Conservation (phyloP, 2,329 filamentous ascomycete genomes). For the Diatrype stigma region DNA sequence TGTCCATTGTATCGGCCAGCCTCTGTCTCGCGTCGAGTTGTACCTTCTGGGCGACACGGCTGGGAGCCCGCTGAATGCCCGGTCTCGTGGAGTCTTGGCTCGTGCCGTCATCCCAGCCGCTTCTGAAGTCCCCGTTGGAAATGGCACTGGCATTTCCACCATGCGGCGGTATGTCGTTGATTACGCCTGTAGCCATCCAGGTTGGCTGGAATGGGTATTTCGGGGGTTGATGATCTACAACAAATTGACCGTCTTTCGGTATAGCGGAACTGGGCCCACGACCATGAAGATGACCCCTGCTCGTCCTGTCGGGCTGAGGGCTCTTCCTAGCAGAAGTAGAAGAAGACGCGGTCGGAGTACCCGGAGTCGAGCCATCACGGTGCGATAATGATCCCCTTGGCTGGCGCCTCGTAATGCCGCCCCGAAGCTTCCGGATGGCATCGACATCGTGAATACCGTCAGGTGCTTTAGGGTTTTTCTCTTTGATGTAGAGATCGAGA, state of each 20-base stretch:
- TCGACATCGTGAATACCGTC: slow-evolving; percentile 90
- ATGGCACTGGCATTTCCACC: not conserved
- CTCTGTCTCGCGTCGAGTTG: slow-evolving; percentile 62
- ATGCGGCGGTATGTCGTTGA: slow-evolving; percentile 62
- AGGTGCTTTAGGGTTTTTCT: slow-evolving; percentile 81
- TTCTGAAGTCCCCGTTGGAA: slow-evolving; percentile 38
- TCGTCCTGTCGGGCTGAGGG: slow-evolving; percentile 32
- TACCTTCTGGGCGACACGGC: slow-evolving; percentile 51
- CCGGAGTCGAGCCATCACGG: slow-evolving; percentile 59
- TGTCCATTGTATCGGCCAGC: slow-evolving; percentile 68
- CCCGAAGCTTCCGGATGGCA: slow-evolving; percentile 78
- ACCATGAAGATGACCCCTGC: slow-evolving; percentile 17
- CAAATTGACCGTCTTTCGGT: slow-evolving; percentile 38
- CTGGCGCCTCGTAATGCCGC: slow-evolving; percentile 81
- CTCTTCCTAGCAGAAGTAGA: slow-evolving; percentile 29
- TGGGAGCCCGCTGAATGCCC: slow-evolving; percentile 37
- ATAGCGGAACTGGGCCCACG: slow-evolving; percentile 35
- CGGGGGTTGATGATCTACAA: slow-evolving; percentile 46
- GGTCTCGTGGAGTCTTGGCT: slow-evolving; percentile 30
- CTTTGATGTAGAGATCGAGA: slow-evolving; percentile 89
- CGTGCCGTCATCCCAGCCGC: slow-evolving; percentile 30
- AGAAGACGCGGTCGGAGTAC: slow-evolving; percentile 41
- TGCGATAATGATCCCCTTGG: slow-evolving; percentile 61
- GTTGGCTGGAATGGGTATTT: slow-evolving; percentile 54
- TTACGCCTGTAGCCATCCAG: slow-evolving; percentile 76